These are phyloP conservation scores for Ogataea wickerhamii DNA, from an alignment of 805 yeast genomes.

Conservation along the genomic window DNA sequence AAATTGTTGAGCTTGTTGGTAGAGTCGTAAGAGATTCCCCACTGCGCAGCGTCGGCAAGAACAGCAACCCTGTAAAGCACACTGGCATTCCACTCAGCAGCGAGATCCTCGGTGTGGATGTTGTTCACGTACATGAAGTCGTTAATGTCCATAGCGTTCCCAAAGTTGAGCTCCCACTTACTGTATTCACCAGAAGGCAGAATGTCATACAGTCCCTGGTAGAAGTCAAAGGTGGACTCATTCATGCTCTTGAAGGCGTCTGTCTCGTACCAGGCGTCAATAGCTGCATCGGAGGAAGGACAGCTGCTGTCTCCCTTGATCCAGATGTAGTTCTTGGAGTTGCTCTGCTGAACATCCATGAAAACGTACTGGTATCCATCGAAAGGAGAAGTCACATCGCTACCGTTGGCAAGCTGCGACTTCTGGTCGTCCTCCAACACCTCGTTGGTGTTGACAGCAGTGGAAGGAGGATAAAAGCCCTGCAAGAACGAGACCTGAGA, in stretches of 20 bases:
- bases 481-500: conserved; percentile 44
- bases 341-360: conserved; percentile 34
- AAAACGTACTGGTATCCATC: conserved; percentile 46
- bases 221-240: conserved; percentile 36
- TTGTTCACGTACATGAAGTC: conserved; percentile 40
- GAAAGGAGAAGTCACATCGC: conserved; percentile 36
- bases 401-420: conserved; percentile 39
- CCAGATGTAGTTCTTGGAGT: conserved; percentile 38
- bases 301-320: conserved; percentile 41
- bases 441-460: conserved; percentile 25
- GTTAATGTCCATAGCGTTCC: conserved; percentile 37
- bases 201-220: conserved; percentile 32
- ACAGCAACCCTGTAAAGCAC: conserved; percentile 29
- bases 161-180: conserved; percentile 33
- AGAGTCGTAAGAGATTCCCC: conserved; percentile 34
- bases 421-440: conserved; percentile 26
- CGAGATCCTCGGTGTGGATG: conserved; percentile 40
- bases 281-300: conserved; percentile 36
- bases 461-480: conserved; percentile 45
- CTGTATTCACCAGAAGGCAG: conserved; percentile 28
- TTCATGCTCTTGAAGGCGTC: conserved; percentile 33
- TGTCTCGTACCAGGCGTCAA: conserved; percentile 27
- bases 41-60: conserved; percentile 39
- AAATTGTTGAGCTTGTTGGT: conserved; percentile 27
- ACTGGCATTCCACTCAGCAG: conserved; percentile 32